These are phyloP conservation scores for Chenopodium berlandieri DNA, from an alignment of 148 eudicot species.

Conservation along the genomic window DNA sequence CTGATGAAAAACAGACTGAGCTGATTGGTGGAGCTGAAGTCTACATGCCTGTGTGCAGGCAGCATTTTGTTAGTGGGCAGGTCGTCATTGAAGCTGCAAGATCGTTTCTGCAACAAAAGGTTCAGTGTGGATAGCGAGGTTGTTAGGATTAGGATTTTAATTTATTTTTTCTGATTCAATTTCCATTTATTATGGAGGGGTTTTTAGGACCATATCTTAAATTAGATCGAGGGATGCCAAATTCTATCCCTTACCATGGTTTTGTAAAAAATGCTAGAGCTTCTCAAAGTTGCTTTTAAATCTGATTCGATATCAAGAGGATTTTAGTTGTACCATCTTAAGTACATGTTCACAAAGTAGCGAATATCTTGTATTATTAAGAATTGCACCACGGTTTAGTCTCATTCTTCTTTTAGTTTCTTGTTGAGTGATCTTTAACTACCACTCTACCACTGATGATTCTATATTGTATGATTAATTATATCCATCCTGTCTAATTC, in stretches of 20 bases:
- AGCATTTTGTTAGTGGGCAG: slow-evolving; percentile 86
- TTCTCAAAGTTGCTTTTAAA: neutral
- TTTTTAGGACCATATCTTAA: neutral
- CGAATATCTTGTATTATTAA: no score
- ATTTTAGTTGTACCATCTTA: neutral
- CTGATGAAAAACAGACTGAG: slow-evolving; percentile 74
- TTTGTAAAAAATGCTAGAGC: neutral
- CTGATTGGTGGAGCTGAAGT: slow-evolving; percentile 90
- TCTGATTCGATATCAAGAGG: neutral
- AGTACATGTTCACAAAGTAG: no score
- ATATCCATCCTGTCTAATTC: no score
- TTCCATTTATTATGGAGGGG: neutral
- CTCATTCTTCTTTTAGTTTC: no score
- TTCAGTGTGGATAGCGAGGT: slow-evolving; percentile 41
- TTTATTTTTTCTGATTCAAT: neutral
- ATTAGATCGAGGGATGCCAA: neutral
- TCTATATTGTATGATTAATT: no score
- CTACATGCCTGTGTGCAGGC: slow-evolving; percentile 96
- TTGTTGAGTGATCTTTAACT: no score
- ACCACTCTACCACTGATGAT: no score
- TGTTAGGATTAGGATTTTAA: neutral
- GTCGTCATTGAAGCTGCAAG: slow-evolving; percentile 66
- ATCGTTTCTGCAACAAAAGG: slow-evolving; percentile 54
- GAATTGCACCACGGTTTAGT: no score
- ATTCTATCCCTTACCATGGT: neutral